Percentiles rank a stretch among this genome's conserved stretches.
Evolutionary conservation across 2,329 filamentous ascomycete species (phyloP).

Genomic region (Alternaria dauci): DNA sequence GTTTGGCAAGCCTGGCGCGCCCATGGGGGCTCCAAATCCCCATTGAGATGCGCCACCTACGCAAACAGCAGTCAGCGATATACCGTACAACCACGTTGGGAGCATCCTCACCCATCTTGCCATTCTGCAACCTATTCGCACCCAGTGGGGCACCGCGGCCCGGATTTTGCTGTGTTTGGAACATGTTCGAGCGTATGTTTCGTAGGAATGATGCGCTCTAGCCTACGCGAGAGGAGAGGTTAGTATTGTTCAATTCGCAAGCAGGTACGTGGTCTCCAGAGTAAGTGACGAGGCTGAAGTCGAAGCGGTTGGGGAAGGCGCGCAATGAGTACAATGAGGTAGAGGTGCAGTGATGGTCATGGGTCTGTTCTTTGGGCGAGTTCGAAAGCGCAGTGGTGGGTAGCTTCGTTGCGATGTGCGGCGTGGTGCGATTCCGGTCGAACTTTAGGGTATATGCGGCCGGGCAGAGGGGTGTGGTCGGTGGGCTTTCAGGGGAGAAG

Average conservation of each 20-base stretch:
- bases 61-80: slow-evolving; percentile 31
- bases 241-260: slow-evolving; percentile 16
- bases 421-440: slow-evolving; percentile 21
- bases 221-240: slow-evolving; percentile 47
- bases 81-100: not conserved
- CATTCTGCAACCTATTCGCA: slow-evolving; percentile 61
- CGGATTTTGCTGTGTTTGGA: slow-evolving; percentile 59
- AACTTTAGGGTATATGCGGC: slow-evolving; percentile 32
- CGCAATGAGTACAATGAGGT: not conserved
- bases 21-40: slow-evolving; percentile 65
- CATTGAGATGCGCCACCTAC: slow-evolving; percentile 64
- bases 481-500: slow-evolving; percentile 55
- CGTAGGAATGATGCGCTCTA: slow-evolving; percentile 61
- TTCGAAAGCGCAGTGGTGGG: slow-evolving; percentile 7
- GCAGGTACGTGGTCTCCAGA: not conserved
- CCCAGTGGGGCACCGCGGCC: slow-evolving; percentile 59
- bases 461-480: slow-evolving; percentile 53
- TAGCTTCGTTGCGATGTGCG: slow-evolving; percentile 17
- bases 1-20: slow-evolving; percentile 60
- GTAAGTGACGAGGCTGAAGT: not conserved
- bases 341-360: not conserved
- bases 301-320: slow-evolving; percentile 5
- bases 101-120: slow-evolving; percentile 59
- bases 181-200: slow-evolving; percentile 62
- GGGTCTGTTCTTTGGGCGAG: not conserved